Conservation (phyloP, 495 filamentous ascomycete species). For the Penicillium arizonense region DNA sequence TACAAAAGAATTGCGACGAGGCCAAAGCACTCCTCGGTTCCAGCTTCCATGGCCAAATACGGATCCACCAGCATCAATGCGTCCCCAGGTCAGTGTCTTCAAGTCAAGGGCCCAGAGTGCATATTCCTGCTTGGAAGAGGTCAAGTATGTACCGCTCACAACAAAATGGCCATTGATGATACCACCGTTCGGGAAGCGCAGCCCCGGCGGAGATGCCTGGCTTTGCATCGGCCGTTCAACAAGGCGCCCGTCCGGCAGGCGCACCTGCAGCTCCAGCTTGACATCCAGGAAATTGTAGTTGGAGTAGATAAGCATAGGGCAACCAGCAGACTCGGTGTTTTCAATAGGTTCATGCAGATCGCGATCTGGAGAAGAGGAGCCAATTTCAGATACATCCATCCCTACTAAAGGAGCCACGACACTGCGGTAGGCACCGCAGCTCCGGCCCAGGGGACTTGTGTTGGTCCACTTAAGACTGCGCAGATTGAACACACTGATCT, state of each 20-base stretch:
- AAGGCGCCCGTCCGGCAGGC: conserved; percentile 78
- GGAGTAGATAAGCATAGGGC: conserved; percentile 95
- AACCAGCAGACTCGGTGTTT: conserved; percentile 52
- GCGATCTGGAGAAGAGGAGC: conserved; percentile 42
- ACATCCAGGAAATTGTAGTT: conserved; percentile 99
- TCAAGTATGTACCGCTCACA: conserved; percentile 94
- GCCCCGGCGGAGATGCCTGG: conserved; percentile 79
- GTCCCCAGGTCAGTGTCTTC: conserved; percentile 82
- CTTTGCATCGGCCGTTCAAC: conserved; percentile 87
- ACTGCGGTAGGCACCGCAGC: conserved; percentile 93
- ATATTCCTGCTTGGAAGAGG: conserved; percentile 97
- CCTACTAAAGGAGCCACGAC: conserved; percentile 82
- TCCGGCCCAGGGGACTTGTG: conserved; percentile 77
- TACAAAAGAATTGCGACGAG: conserved; percentile 88
- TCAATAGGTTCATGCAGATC: conserved; percentile 37
- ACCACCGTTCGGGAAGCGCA: conserved; percentile 93
- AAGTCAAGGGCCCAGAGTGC: conserved; percentile 94
- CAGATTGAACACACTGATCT: conserved; percentile 96
- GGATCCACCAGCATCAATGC: conserved; percentile 92
- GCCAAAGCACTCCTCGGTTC: conserved; percentile 94
- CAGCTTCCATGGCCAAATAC: conserved; percentile 95
- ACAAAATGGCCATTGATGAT: conserved; percentile 94
- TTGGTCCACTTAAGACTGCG: conserved; percentile 95
- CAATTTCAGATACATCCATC: conserved; percentile 70
- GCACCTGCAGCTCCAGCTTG: conserved; percentile 89